Conservation (phyloP, 1,284 basidiomycete genomes). For the Apiotrichum veenhuisii region DNA sequence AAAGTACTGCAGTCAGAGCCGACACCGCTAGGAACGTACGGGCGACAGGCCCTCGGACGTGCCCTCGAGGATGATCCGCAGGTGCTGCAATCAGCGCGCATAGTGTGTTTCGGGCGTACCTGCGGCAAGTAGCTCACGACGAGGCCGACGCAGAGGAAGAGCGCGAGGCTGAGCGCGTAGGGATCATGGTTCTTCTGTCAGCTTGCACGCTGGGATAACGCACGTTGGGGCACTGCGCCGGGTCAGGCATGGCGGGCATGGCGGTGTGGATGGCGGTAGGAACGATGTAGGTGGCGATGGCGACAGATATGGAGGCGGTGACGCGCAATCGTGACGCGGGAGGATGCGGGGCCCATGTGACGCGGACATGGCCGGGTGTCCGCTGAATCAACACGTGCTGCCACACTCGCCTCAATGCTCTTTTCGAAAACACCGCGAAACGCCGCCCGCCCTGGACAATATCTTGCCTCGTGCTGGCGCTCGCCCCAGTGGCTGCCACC, state of each 20-base stretch:
- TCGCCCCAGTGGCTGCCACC: neutral
- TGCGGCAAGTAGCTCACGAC: slow-evolving; percentile 85
- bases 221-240: slow-evolving; percentile 17
- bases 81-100: slow-evolving; percentile 21
- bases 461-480: neutral
- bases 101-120: slow-evolving; percentile 50
- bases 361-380: too few species aligned
- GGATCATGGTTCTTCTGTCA: slow-evolving; percentile 19
- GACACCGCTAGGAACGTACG: slow-evolving; percentile 22
- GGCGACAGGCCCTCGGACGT: slow-evolving; percentile 87
- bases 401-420: neutral
- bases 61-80: slow-evolving; percentile 53
- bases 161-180: slow-evolving; percentile 64
- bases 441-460: neutral
- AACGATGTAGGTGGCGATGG: neutral
- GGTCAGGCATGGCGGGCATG: slow-evolving; percentile 1
- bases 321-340: too few species aligned
- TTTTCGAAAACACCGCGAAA: neutral
- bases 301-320: neutral
- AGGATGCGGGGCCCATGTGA: neutral
- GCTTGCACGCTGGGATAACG: slow-evolving; percentile 2
- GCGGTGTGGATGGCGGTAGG: neutral
- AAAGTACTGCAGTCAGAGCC: slow-evolving; percentile 59
- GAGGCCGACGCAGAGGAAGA: slow-evolving; percentile 71
- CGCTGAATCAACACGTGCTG: neutral